Conservation (phyloP, 345 rosid species). For the Cardamine resedifolia region DNA sequence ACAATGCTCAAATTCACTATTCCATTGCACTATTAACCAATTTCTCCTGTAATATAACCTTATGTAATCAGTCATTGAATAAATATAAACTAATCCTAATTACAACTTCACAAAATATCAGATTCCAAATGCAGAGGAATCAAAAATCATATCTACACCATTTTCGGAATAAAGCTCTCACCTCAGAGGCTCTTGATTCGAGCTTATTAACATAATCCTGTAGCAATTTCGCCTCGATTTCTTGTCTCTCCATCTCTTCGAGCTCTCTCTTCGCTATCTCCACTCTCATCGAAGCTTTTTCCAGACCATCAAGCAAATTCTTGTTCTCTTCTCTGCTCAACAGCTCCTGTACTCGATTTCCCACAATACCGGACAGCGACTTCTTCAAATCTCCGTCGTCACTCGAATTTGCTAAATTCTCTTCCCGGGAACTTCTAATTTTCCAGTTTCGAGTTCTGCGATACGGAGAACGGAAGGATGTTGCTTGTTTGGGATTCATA, state of each 20-base stretch:
- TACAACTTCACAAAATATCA: neutral
- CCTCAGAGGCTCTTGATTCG: conserved; percentile 72
- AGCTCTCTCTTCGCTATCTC: conserved; percentile 70
- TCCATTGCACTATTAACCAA: neutral
- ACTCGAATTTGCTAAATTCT: conserved; percentile 18
- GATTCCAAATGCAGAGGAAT: neutral
- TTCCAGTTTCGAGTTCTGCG: conserved; percentile 35
- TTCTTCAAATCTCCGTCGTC: conserved; percentile 48
- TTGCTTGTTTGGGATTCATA: neutral
- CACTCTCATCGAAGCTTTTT: conserved; percentile 69
- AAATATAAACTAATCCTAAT: neutral
- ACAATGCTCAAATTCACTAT: neutral
- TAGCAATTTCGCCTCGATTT: conserved; percentile 53
- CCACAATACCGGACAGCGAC: conserved; percentile 64
- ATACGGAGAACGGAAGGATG: neutral
- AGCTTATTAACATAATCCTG: conserved; percentile 57
- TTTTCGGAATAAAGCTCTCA: neutral
- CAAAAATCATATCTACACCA: neutral
- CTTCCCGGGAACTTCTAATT: conserved; percentile 40
- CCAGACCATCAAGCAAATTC: conserved; percentile 70
- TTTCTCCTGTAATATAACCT: neutral
- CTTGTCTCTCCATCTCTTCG: conserved; percentile 73
- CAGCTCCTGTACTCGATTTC: conserved; percentile 63
- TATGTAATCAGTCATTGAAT: neutral
- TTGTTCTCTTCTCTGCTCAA: conserved; percentile 73